Conservation (phyloP, 2,329 filamentous ascomycete species). For the Trichoderma arundinaceum region DNA sequence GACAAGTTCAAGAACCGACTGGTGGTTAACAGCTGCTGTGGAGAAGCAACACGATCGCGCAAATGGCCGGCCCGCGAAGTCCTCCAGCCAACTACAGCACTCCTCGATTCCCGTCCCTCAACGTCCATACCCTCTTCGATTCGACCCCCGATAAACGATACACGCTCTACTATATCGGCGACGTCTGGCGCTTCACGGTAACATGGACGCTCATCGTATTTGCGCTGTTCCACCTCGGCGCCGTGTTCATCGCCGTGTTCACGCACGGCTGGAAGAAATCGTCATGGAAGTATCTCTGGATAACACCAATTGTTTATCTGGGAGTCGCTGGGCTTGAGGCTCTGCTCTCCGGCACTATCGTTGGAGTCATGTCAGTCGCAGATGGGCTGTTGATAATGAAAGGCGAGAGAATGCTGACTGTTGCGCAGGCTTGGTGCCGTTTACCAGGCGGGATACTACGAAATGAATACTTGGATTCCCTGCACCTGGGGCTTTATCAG, state of each 20-base stretch:
- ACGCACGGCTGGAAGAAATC: slow-evolving; percentile 68
- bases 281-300: slow-evolving; percentile 69
- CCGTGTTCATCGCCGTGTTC: slow-evolving; percentile 71
- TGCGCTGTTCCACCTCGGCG: slow-evolving; percentile 73
- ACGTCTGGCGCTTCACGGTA: slow-evolving; percentile 87
- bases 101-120: slow-evolving; percentile 81
- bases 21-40: not conserved
- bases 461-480: slow-evolving; percentile 94
- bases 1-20: not conserved
- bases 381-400: not conserved
- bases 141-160: slow-evolving; percentile 50
- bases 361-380: slow-evolving; percentile 73
- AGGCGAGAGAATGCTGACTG: not conserved
- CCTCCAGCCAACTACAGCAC: slow-evolving; percentile 63
- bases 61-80: slow-evolving; percentile 38
- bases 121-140: slow-evolving; percentile 67
- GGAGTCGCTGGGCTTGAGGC: slow-evolving; percentile 77
- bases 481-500: slow-evolving; percentile 88
- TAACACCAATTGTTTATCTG: slow-evolving; percentile 72
- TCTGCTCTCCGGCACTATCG: slow-evolving; percentile 78
- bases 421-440: slow-evolving; percentile 72
- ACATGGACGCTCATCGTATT: slow-evolving; percentile 86
- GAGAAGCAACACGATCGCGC: slow-evolving; percentile 5
- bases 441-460: slow-evolving; percentile 81
- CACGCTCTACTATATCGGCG: slow-evolving; percentile 73